A percentile compares a stretch with the other conserved stretches of the same genome.
Evolutionary conservation across 306 rosid genomes (phyloP).

Genomic region (Mimosa pudica): DNA sequence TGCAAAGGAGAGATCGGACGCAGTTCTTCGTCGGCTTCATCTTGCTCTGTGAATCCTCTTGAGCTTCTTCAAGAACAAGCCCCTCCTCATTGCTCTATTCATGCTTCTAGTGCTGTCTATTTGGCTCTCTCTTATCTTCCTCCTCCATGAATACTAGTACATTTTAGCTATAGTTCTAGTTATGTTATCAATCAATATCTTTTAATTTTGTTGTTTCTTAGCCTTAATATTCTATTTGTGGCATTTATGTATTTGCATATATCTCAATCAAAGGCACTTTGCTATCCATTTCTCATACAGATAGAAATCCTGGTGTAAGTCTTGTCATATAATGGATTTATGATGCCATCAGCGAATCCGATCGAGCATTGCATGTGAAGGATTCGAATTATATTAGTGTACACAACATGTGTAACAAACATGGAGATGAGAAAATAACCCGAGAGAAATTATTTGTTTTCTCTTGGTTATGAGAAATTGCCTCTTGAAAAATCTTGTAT

Average conservation of each 20-base stretch:
- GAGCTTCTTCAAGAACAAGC: not conserved
- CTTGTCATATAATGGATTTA: too few relatives aligned
- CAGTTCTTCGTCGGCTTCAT: not conserved
- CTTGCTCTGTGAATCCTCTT: not conserved
- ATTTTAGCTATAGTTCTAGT: too few relatives aligned
- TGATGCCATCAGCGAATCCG: too few relatives aligned
- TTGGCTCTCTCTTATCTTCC: constrained; percentile 39
- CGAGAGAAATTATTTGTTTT: too few relatives aligned
- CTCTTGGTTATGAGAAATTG: too few relatives aligned
- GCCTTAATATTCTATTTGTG: not conserved
- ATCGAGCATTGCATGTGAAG: too few relatives aligned
- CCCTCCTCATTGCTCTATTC: constrained; percentile 28
- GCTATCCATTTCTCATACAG: not conserved
- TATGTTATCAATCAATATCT: too few relatives aligned
- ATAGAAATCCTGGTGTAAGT: not conserved
- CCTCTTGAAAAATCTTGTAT: too few relatives aligned
- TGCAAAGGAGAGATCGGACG: constrained; percentile 39
- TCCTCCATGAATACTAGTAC: not conserved
- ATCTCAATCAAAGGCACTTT: not conserved
- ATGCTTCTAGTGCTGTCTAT: constrained; percentile 42
- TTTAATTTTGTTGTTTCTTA: not conserved
- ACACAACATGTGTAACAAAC: too few relatives aligned
- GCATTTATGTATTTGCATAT: not conserved
- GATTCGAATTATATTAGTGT: too few relatives aligned
- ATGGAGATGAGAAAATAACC: too few relatives aligned